Evolutionary conservation across 768 basidiomycete species (phyloP), one percentile per base, ranked within the genome.

Genomic region (Asterophora parasitica): DNA sequence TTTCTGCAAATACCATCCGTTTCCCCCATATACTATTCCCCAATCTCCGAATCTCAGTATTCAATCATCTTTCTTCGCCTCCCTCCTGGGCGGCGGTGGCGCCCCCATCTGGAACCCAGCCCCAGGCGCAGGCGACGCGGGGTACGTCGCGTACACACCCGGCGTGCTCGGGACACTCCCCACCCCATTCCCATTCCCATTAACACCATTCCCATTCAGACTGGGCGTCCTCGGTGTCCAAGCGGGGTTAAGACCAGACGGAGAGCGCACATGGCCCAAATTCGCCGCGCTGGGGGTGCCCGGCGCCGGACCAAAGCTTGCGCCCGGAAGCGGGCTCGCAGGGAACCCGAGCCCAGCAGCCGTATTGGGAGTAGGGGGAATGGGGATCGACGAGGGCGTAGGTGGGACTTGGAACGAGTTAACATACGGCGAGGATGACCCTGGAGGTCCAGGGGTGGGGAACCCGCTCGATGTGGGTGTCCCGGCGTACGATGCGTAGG

Each of bases 11-110:
- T n/a, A n/a, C n/a, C n/a, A n/a, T n/a, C n/a, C n/a, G n/a, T n/a
- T n/a, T n/a, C n/a, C n/a, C n/a, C n/a, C n/a, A n/a, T n/a, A n/a
- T n/a, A n/a, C n/a, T n/a, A n/a, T n/a, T n/a, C n/a, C n/a, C n/a
- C n/a, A n/a, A n/a, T n/a, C n/a, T n/a, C n/a, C n/a, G n/a, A n/a
- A n/a, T n/a, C n/a, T 31, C 30, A 31, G 9, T 20, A 1, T 11
- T 50, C 37, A 71, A 62, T 71, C 69, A 56, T 70, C 67, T 54
- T 71, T 70, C 60, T 70, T 69, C 12, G 60, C 55, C 19, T 12
- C 42, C 26, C 50, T 52, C 41, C 50, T 52, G 51, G 55, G 58
- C 46, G 53, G 57, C 34, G 61, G 59, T 27, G 60, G 62, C 34
- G 61, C 58, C 15, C 56, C 57, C 27, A 57, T 61, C 44, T 12